Evolutionary conservation across 2,329 filamentous ascomycete genomes (phyloP).

Genomic region (Cladosporium colombiae): DNA sequence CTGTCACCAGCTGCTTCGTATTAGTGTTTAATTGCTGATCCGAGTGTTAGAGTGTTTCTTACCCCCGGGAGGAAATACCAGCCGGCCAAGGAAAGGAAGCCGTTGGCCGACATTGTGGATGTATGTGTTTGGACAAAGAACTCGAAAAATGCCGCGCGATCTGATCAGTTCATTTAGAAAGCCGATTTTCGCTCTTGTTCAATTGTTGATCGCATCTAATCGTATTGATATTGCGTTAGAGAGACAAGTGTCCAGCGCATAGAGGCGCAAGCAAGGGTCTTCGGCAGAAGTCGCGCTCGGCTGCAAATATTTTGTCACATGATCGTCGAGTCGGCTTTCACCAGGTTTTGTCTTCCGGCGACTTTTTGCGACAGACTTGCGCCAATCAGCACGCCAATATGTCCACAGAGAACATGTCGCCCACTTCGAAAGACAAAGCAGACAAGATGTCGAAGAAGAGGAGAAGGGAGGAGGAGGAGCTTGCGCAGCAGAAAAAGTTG

Average conservation of each 20-base stretch:
- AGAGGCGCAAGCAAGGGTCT: neutral
- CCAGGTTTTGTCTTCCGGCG: conserved; percentile 15
- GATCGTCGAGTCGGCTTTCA: conserved; percentile 13
- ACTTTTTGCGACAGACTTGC: conserved; percentile 21
- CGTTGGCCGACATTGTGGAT: conserved; percentile 39
- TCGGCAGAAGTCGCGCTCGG: conserved; percentile 22
- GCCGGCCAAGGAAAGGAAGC: conserved; percentile 57
- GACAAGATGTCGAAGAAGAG: conserved; percentile 32
- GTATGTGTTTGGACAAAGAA: neutral
- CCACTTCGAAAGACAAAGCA: conserved; percentile 9
- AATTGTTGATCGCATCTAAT: neutral
- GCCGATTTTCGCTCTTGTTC: neutral
- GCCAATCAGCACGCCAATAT: conserved; percentile 12
- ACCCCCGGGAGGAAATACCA: conserved; percentile 66
- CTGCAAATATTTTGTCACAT: conserved; percentile 17
- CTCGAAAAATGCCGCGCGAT: neutral
- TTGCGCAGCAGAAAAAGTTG: conserved; percentile 33
- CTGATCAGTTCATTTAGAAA: neutral
- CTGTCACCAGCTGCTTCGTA: conserved; percentile 63
- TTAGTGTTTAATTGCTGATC: neutral
- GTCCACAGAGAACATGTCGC: conserved; percentile 18
- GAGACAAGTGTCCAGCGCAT: neutral
- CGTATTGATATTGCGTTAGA: neutral
- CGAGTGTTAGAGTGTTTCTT: conserved; percentile 30
- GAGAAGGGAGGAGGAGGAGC: conserved; percentile 17